Base-by-base conservation (phyloP, 768 basidiomycete species). In the Rhodocollybia butyracea region DNA sequence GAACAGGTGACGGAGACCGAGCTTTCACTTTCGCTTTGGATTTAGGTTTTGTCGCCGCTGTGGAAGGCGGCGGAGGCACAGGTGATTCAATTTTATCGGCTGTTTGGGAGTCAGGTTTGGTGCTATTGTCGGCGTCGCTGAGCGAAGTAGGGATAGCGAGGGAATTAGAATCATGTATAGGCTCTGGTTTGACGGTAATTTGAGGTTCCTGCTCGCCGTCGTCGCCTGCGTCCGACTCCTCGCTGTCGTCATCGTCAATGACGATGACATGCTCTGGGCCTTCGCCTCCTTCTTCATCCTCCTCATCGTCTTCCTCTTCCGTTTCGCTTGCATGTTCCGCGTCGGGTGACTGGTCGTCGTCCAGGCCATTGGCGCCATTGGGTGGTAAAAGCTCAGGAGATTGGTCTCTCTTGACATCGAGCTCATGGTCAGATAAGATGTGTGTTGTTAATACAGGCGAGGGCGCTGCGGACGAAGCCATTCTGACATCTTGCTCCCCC, bases 1-100 rank as follows among this genome's bases (percentile, higher is more conserved):
- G 83, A 3, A 84, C 80, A 10, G 86, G 85, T 0, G 86, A 84
- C 7, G 76, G 82, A 32, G 76, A 77, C 51, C 74, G 81, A 54
- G 69, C 71, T 36, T 71, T 73, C 45, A 71, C 70, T 50, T 68
- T 63, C 66, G 75, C 78, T 46, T 76, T 66, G 7, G 79, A 78
- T 65, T 80, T 84, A 56, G 84, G 80, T 64, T 85, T 84, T 26
- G 74, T 68, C 51, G 69, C 60, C 21, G 64, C 58, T 29, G 70
- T 41, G 11, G 53, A 54, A 5, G 42, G 3, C 19, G 43, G 53
- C 34, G 53, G 53, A 43, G 43, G 42, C 19, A 54, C 27, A 15
- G 42, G 34, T 7, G 24, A 36, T 27, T 45, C 26, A 12, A 32
- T 12, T 45, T 38, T 55, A 27, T 34, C 30, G 11, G 24, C 48